Evolutionary conservation across 805 yeast genomes (phyloP), one percentile per base, ranked within the genome.

Genomic region (Candida railenensis): DNA sequence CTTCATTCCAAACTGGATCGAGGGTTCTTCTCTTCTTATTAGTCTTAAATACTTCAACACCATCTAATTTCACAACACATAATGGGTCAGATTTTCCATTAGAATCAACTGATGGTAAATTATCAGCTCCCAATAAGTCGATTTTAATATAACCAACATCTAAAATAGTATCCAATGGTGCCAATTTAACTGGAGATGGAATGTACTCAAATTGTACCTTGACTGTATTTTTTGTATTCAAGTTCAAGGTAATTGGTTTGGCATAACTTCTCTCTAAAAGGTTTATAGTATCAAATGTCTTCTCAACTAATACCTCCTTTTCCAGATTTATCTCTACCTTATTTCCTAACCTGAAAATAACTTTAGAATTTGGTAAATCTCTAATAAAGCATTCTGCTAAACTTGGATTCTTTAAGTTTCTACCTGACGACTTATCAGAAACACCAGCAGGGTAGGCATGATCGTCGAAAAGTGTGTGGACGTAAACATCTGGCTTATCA

Each of bases 51-150:
- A 81, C 63, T 52, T 77, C 73, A 37, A 69, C 57, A 5, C 80
- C 84, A 58, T 85, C 83, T 15, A 83, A 59, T 40, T 60, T 67
- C n/a, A 87, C 62, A 20, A 65, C 65, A 40, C 75, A 75, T 55
- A 71, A 80, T 46, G 95, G 95, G 69, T 87, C 95, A 3, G 92
- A 83, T 57, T 82, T 83, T 46, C 94, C 94, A 56, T 83, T 84
- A 45, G 79, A 67, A 61, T 87, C 94, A 40, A 81, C 85, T 5
- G 89, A 65, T 42, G 63, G 58, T 48, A 87, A 66, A 43, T 71
- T 65, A 21, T 71, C 71, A 25, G 82, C 94, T 41, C 79, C 73
- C 34, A 83, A 56, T 45, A 87, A 66, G 34, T 80, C 82, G 53
- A 87, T 59, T 38, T 75, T 71, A 42, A 87, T 61, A 11, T 69